phyloP scores from a whole-genome alignment of 2,329 filamentous ascomycete genomes.

The Penicillium sp. region DNA sequence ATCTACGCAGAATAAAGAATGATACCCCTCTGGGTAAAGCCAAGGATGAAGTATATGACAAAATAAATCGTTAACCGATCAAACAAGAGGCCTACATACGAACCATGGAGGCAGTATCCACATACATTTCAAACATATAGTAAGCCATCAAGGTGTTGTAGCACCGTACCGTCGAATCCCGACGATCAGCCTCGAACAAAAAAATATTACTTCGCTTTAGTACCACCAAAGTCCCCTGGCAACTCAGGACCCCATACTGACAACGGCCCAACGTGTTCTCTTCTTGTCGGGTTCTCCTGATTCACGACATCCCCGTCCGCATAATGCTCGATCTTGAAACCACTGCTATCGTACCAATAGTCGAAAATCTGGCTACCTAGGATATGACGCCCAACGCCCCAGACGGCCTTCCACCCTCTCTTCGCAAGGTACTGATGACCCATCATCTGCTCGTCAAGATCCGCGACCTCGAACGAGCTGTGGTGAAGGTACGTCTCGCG shows the following conservation, averaged over 20 bases:
- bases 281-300: neutral
- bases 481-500: neutral
- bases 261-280: neutral
- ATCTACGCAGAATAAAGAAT: too few relatives aligned
- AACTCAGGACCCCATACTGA: neutral
- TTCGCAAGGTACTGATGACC: neutral
- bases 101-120: too few relatives aligned
- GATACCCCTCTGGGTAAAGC: too few relatives aligned
- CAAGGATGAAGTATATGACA: too few relatives aligned
- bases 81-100: too few relatives aligned
- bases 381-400: neutral
- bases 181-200: too few relatives aligned
- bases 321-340: neutral
- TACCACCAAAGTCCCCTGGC: too few relatives aligned
- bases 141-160: too few relatives aligned
- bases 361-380: neutral
- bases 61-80: too few relatives aligned
- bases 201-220: too few relatives aligned
- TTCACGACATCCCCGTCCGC: neutral
- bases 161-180: too few relatives aligned
- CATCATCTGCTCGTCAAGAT: neutral
- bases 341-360: neutral
- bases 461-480: neutral
- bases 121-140: too few relatives aligned
- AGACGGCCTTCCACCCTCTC: neutral